These are phyloP conservation scores for Ustilago bromivora DNA, from an alignment of 1,284 basidiomycete species.

Conservation along the genomic window DNA sequence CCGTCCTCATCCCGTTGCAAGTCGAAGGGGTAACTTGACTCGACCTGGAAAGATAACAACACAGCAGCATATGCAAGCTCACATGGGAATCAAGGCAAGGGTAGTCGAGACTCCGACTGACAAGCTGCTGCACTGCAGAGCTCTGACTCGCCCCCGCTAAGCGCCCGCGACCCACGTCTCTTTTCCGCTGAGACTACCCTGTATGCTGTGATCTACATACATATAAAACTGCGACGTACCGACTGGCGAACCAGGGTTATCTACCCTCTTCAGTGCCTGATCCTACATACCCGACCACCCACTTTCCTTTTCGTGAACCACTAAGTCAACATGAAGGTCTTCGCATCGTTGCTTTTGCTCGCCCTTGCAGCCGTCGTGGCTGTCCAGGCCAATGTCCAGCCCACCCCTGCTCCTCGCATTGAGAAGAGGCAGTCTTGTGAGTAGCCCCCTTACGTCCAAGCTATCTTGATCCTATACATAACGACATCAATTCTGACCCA, in stretches of 20 bases:
- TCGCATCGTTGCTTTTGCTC: slow-evolving; percentile 34
- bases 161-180: background rate
- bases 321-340: slow-evolving; percentile 27
- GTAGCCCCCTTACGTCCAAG: background rate
- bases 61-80: background rate
- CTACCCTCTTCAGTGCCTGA: background rate
- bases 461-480: background rate
- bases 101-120: background rate
- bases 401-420: slow-evolving; percentile 35
- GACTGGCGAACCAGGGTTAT: background rate
- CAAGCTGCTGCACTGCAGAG: background rate
- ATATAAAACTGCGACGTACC: background rate
- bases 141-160: background rate
- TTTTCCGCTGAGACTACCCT: background rate
- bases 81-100: background rate
- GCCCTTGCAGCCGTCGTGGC: slow-evolving; percentile 22
- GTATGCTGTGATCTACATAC: background rate
- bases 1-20: slow-evolving; percentile 6
- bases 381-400: slow-evolving; percentile 35
- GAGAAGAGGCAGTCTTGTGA: slow-evolving; percentile 38
- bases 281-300: background rate
- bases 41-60: background rate
- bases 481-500: background rate
- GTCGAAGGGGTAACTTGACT: background rate
- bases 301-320: background rate